Evolutionary conservation across 169 alveolate species (phyloP).

Genomic region (Amoebophrya sp.): DNA sequence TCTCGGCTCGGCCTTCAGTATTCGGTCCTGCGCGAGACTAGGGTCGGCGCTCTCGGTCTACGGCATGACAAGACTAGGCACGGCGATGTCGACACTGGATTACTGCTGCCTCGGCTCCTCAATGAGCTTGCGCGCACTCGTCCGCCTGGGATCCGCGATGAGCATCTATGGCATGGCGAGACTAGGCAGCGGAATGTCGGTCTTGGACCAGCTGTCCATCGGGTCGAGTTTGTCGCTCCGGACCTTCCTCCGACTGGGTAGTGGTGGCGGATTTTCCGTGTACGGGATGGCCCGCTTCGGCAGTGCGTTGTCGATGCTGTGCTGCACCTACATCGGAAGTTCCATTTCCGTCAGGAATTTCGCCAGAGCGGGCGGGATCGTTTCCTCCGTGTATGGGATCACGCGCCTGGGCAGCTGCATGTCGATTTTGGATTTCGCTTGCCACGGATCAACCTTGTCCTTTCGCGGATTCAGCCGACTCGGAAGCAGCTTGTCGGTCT

Average conservation of each 20-base stretch:
- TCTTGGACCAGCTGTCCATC: background rate
- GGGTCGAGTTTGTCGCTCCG: slow-evolving; percentile 16
- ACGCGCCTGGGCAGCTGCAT: slow-evolving; percentile 17
- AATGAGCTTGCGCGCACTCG: slow-evolving; percentile 19
- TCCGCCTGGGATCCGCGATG: slow-evolving; percentile 20
- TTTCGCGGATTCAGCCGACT: slow-evolving; percentile 27
- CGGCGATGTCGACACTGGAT: slow-evolving; percentile 26
- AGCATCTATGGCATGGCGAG: background rate
- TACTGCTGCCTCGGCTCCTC: slow-evolving; percentile 18
- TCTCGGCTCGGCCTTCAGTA: slow-evolving; percentile 24
- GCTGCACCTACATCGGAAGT: background rate
- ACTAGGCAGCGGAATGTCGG: background rate
- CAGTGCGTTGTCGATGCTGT: background rate
- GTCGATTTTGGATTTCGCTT: slow-evolving; percentile 24
- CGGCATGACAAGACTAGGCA: slow-evolving; percentile 36
- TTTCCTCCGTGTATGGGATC: slow-evolving; percentile 34
- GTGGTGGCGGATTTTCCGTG: background rate
- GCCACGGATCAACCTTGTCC: slow-evolving; percentile 23
- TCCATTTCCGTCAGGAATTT: background rate
- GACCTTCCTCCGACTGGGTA: slow-evolving; percentile 1
- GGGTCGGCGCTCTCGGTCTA: slow-evolving; percentile 22
- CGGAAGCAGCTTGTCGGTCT: slow-evolving; percentile 13
- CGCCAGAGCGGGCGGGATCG: slow-evolving; percentile 30
- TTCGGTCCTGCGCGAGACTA: slow-evolving; percentile 20
- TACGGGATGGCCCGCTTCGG: slow-evolving; percentile 32